Base-by-base conservation (phyloP, 805 yeast species). In the Ascoidea rubescens region DNA sequence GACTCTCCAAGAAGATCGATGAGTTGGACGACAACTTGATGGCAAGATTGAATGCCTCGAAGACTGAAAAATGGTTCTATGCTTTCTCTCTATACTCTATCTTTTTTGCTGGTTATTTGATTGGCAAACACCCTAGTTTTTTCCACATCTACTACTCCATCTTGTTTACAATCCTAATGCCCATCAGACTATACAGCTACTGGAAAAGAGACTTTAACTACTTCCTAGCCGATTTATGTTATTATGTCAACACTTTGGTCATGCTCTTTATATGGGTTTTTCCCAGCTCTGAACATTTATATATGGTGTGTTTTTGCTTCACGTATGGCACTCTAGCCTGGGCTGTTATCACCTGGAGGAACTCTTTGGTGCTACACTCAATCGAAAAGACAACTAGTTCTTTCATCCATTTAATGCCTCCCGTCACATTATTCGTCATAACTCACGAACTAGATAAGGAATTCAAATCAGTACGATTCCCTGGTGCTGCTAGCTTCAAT, bases 291-390 rank as follows among this genome's bases (percentile, higher is more conserved):
- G 72, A 73, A 45, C 76, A 81, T 58, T 70, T 91, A 30, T 91
- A 84, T 67, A 79, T 87, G 14, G 77, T 91, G 2, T 88, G 95
- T 57, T 90, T 87, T 66, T 84, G 96, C 7, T 79, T 91, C 55
- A 76, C 93, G 1, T 81, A 84, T 69, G 99, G 98, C 1, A 87
- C 97, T 0, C 68, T 91, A 52, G 78, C 96, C 5, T 90, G 87
- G 76, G 97, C 97, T 0, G 96, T 91, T 28, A 81, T 91, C 47
- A 87, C 96, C 0, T 91, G 98, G 99, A 74, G 96, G 59, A 91
- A 91, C 64, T 89, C 96, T 5, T 71, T 91, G 52, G 98, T 91
- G 6, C 71, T 91, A 49, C 99, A 91, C 63, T 82, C 91, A 10
- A 77, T 91, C 55, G 99, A 91, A 58, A 91, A 91, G 65, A 87